A percentile compares a stretch with the other conserved stretches of the same genome.
Conservation (phyloP, 2,329 filamentous ascomycete species). For the Alternaria angustiovoidea region DNA sequence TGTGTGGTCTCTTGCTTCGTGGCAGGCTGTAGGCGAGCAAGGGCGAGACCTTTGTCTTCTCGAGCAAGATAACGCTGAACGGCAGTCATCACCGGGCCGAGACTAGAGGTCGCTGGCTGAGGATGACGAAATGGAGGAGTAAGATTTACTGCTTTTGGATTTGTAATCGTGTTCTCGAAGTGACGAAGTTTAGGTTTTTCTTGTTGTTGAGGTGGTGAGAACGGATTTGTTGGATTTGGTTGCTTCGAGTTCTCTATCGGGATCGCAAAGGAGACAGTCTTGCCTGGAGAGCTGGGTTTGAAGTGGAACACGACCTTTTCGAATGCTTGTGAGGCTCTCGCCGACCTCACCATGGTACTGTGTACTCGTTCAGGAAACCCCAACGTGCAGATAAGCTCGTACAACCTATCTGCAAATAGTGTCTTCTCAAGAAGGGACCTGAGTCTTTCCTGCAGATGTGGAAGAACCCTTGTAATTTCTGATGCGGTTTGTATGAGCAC, state of each 20-base stretch:
- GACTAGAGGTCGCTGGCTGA: not conserved
- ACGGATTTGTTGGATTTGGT: not conserved
- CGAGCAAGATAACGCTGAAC: no score
- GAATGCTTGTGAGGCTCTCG: not conserved
- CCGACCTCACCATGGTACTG: constrained; percentile 15
- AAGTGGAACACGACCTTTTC: not conserved
- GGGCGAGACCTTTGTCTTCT: not conserved
- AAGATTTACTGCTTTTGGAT: no score
- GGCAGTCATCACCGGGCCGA: not conserved
- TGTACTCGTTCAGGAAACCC: constrained; percentile 16
- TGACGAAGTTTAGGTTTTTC: not conserved
- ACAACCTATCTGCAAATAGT: constrained; percentile 14
- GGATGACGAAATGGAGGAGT: no score
- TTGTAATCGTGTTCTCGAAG: no score
- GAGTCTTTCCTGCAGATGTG: not conserved
- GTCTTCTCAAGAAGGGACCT: constrained; percentile 9
- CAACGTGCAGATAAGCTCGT: constrained; percentile 15
- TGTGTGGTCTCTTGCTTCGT: constrained; percentile 11
- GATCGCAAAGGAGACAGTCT: not conserved
- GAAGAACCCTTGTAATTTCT: not conserved
- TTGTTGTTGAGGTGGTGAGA: not conserved
- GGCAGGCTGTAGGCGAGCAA: not conserved
- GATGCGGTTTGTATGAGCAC: not conserved
- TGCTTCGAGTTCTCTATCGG: accelerated
- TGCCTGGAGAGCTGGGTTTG: not conserved